phyloP scores from a whole-genome alignment of 768 basidiomycete species.

The Boletellus emodensis region DNA sequence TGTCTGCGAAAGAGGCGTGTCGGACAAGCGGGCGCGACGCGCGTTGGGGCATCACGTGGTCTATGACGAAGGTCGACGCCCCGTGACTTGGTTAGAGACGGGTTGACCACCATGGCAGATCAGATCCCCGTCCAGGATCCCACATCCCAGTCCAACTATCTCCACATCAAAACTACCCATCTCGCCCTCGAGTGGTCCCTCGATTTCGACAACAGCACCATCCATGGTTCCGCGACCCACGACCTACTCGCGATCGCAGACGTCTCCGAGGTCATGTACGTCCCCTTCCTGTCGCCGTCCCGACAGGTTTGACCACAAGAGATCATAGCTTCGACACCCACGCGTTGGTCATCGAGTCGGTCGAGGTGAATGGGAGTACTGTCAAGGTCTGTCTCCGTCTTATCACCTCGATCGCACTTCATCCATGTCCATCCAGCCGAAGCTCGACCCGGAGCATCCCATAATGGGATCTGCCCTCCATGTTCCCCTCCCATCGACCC shows the following conservation, averaged over 20 bases:
- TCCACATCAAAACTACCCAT: constrained; percentile 43
- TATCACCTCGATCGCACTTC: background rate
- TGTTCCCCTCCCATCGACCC: constrained; percentile 44
- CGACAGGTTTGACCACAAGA: background rate
- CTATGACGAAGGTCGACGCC: background rate
- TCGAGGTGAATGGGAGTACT: constrained; percentile 44
- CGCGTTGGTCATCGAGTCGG: constrained; percentile 50
- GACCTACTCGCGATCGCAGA: constrained; percentile 36
- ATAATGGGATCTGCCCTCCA: constrained; percentile 78
- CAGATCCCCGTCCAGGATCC: constrained; percentile 30
- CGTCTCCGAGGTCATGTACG: constrained; percentile 43
- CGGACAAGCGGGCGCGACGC: background rate
- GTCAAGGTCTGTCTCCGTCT: constrained; percentile 40
- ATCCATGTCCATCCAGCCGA: constrained; percentile 36
- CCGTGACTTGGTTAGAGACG: too few relatives aligned
- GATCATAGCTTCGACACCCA: constrained; percentile 47
- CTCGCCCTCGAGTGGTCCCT: constrained; percentile 54
- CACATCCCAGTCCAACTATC: constrained; percentile 58
- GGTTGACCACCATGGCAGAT: constrained; percentile 14
- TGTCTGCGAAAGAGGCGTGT: background rate
- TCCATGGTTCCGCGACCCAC: constrained; percentile 49
- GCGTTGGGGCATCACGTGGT: constrained; percentile 18
- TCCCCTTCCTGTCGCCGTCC: background rate
- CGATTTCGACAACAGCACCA: constrained; percentile 45
- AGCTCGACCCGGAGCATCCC: constrained; percentile 52